These are phyloP conservation scores for Calycina marina DNA, from an alignment of 2,329 filamentous ascomycete genomes.

Conservation along the genomic window DNA sequence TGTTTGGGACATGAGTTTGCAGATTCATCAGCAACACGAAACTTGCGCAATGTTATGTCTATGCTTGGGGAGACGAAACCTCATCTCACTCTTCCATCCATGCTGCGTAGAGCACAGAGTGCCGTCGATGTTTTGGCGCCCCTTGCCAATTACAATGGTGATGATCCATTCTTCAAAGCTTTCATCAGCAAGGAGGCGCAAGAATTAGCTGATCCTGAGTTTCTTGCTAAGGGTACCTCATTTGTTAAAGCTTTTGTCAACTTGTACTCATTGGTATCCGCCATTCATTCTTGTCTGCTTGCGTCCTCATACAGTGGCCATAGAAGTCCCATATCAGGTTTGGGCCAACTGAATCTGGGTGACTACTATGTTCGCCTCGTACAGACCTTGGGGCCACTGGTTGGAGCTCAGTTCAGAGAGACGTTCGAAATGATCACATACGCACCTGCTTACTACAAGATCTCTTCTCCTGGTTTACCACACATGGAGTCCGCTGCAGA, in stretches of 20 bases:
- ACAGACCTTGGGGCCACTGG: constrained; percentile 58
- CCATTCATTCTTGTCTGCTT: constrained; percentile 61
- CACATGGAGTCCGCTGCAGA: constrained; percentile 9
- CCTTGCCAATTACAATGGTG: constrained; percentile 37
- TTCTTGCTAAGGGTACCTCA: constrained; percentile 51
- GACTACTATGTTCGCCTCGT: constrained; percentile 71
- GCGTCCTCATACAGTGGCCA: constrained; percentile 40
- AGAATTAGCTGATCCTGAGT: constrained; percentile 25
- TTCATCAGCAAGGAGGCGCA: constrained; percentile 35
- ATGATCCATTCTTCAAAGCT: constrained; percentile 53
- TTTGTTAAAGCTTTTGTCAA: constrained; percentile 67
- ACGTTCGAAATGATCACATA: constrained; percentile 60
- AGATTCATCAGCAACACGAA: constrained; percentile 50
- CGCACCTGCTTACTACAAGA: constrained; percentile 54
- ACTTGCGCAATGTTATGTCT: constrained; percentile 60
- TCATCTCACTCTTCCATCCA: constrained; percentile 65
- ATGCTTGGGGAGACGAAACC: constrained; percentile 69
- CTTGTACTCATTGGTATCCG: constrained; percentile 60
- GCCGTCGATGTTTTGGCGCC: constrained; percentile 54
- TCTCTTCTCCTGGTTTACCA: constrained; percentile 7
- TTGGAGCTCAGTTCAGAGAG: constrained; percentile 73
- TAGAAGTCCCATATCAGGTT: constrained; percentile 42
- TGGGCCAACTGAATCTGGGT: constrained; percentile 66
- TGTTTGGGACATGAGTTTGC: constrained; percentile 64
- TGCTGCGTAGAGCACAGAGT: constrained; percentile 59